Evolutionary conservation across 2,329 filamentous ascomycete genomes (phyloP), one percentile per base, ranked within the genome.

Genomic region (Tolypocladium amazonense): DNA sequence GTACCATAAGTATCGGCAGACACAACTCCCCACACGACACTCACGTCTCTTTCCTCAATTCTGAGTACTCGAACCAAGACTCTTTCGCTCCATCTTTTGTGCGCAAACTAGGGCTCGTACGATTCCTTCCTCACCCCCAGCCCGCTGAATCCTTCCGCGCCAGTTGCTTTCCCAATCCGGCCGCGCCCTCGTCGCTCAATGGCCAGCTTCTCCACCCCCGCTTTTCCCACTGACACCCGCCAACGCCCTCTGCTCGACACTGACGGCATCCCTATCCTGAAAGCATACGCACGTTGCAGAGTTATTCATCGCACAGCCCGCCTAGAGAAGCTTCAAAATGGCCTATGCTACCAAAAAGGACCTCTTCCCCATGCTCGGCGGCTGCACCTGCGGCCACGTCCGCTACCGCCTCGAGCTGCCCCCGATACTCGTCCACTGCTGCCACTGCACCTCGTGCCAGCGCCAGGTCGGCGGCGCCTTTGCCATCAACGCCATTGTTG

Each of bases 381-480:
- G 84, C 60, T 90, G 89, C 70, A 81, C 83, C 58, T 90, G 87
- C 70, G 85, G 86, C 18, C 84, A 88, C 67, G 78, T 88, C 64
- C 88, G 87, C 70, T 88, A 89, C 70, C 73, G 86, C 15, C 77
- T 84, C 38, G 83, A 84, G 65, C 73, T 87, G 2, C 74, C 87
- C n/a, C 70, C 77, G 25, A 67, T 80, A 50, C 62, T 75, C 57
- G 71, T 76, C 39, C 74, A 80, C 65, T 76, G 73, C 71, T 80
- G 78, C 68, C 75, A 78, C 67, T 80, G 78, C 69, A 75, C 74
- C 30, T 67, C 68, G 61, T 80, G 78, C 68, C 77, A 80, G 64
- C 73, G 71, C 58, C 75, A 79, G 65, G 74, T 72, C 20, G 77
- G 78, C 61, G 69, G 71, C 50, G 71, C 66, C 60, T 70, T 74